These are phyloP conservation scores for Plantago major DNA, from an alignment of 257 asterid genomes.

Conservation along the genomic window DNA sequence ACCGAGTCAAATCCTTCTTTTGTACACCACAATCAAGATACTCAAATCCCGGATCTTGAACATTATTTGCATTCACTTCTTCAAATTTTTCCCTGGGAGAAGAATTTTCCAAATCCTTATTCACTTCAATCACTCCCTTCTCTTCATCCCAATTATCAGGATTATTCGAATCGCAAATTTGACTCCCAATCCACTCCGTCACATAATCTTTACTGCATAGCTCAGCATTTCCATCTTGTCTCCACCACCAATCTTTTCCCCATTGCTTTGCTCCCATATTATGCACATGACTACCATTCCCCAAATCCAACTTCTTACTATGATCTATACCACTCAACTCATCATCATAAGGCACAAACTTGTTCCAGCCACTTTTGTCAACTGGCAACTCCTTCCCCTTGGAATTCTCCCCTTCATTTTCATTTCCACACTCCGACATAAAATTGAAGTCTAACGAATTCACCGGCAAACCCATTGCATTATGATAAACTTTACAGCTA, in stretches of 20 bases:
- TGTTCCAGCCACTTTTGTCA: conserved; percentile 41
- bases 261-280: conserved; percentile 46
- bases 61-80: conserved; percentile 33
- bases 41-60: conserved; percentile 30
- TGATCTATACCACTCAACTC: conserved; percentile 43
- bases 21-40: conserved; percentile 22
- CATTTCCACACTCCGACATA: conserved; percentile 33
- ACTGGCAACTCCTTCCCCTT: conserved; percentile 60
- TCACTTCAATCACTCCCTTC: conserved; percentile 37
- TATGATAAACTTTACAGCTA: conserved; percentile 41
- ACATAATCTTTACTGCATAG: conserved; percentile 87
- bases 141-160: conserved; percentile 65
- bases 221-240: conserved; percentile 90
- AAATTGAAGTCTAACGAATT: conserved; percentile 36
- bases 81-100: conserved; percentile 25
- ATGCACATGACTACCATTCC: conserved; percentile 12
- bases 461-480: conserved; percentile 38
- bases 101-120: conserved; percentile 22
- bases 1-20: conserved; percentile 36
- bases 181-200: conserved; percentile 96
- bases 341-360: conserved; percentile 46
- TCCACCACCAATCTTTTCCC: conserved; percentile 99
- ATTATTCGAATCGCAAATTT: conserved; percentile 44
- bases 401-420: conserved; percentile 22
- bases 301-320: conserved; percentile 48